Conservation (phyloP, 2,329 filamentous ascomycete genomes). For the Fusarium transvaalense region DNA sequence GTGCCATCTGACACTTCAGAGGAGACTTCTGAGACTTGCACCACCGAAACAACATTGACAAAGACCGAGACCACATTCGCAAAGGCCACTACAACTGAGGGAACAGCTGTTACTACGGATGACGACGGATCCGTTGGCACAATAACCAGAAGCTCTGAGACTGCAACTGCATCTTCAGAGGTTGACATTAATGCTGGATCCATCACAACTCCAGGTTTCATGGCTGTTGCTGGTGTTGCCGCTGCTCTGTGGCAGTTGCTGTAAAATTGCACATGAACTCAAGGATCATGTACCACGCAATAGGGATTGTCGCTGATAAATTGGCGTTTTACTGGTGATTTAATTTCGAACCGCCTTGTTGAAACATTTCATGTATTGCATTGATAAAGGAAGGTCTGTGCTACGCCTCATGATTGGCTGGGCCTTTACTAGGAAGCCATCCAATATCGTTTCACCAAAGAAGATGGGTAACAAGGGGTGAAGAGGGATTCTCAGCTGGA, state of each 20-base stretch:
- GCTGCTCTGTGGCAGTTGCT: conserved; percentile 25
- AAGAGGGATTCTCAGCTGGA: background rate
- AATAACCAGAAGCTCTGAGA: background rate
- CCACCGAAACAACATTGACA: background rate
- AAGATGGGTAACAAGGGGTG: background rate
- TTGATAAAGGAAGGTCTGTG: background rate
- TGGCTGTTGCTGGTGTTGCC: conserved; percentile 5
- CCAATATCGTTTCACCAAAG: background rate
- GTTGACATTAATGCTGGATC: conserved; percentile 11
- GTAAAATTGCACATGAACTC: background rate
- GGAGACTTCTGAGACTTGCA: background rate
- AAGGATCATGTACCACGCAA: background rate
- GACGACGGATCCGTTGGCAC: background rate
- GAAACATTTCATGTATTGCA: conserved; percentile 6
- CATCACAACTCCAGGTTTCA: background rate
- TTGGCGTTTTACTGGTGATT: background rate
- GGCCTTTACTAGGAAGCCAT: background rate
- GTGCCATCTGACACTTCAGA: background rate
- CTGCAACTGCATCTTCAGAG: conserved; percentile 4
- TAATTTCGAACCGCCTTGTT: background rate
- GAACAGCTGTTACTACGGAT: background rate
- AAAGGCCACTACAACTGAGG: conserved; percentile 14
- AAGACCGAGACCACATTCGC: conserved; percentile 6
- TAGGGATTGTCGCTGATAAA: background rate
- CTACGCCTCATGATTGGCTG: conserved; percentile 1